phyloP scores from a whole-genome alignment of 352 stramenopile genomes.

The Phytophthora ohioensis region DNA sequence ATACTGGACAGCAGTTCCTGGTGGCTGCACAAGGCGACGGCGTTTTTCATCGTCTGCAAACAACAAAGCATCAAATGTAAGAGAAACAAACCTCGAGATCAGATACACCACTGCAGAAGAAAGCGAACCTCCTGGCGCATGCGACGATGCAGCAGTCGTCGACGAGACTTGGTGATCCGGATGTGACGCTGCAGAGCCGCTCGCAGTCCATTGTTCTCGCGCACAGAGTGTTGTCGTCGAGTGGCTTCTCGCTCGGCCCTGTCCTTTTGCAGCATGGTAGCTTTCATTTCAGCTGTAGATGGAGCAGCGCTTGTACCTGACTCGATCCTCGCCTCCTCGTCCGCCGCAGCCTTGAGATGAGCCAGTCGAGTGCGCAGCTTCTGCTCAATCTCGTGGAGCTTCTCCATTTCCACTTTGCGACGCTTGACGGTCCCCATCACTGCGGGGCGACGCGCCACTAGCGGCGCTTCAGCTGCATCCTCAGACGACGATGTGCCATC shows the following conservation, averaged over 20 bases:
- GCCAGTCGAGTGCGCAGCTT: slow-evolving; percentile 8
- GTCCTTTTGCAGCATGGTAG: slow-evolving; percentile 5
- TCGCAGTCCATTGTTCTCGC: slow-evolving; percentile 17
- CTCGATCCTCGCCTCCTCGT: slow-evolving; percentile 7
- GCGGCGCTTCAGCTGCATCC: neutral
- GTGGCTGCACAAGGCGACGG: slow-evolving; percentile 8
- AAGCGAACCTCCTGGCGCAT: slow-evolving; percentile 24
- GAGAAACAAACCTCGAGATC: neutral
- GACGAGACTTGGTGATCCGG: slow-evolving; percentile 17
- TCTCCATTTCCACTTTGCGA: slow-evolving; percentile 27
- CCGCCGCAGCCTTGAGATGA: slow-evolving; percentile 13
- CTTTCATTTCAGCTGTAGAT: neutral
- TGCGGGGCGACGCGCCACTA: neutral
- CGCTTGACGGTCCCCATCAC: slow-evolving; percentile 22
- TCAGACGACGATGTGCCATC: neutral
- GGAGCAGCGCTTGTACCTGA: neutral
- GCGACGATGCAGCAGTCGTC: slow-evolving; percentile 17
- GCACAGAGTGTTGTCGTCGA: neutral
- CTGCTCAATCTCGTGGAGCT: slow-evolving; percentile 15
- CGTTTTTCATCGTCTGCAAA: slow-evolving; percentile 21
- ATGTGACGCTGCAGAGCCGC: slow-evolving; percentile 10
- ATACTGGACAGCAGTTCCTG: slow-evolving; percentile 8
- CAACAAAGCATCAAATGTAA: neutral
- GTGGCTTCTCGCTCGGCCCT: slow-evolving; percentile 4
- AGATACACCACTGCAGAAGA: neutral